Evolutionary conservation across 176 grass and related monocot species (phyloP), one percentile per base, ranked within the genome.

Genomic region (Luzula sylvatica): DNA sequence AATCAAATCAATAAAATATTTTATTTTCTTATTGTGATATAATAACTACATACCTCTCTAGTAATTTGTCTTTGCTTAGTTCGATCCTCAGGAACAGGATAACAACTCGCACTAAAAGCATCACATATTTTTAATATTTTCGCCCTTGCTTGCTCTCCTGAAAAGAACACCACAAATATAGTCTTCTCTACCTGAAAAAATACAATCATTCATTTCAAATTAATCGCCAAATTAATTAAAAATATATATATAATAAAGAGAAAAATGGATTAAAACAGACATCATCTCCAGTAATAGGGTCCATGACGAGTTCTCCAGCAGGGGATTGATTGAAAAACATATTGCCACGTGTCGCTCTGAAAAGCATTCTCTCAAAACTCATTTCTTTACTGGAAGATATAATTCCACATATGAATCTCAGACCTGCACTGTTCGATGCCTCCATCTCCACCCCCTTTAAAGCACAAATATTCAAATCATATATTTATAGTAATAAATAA

Each of bases 111-210:
- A 35, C 86, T 85, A 87, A 87, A 83, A 61, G 93, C 83, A 73
- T 68, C 48, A 52, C 93, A 98, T 60, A 98, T 98, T 73, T 77
- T 98, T 40, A 87, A 52, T 58, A 98, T 87, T 65, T 83, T 98
- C 53, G 56, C 65, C 70, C 64, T 98, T 47, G 93, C 82, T 62
- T 98, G 93, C 32, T 98, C 86, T 55, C 93, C 93, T 32, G 93
- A 98, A 83, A 98, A 92, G 74, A 80, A 98, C 63, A 98, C 69
- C 59, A 98, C 82, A 23, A 98, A 98, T 62, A 98, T 79, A 65
- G 75, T 92, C 79, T 98, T 92, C 71, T 92, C 86, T 52, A 92
- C 78, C 93, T 98, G 81, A 17, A 20, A 68, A 35, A 35, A 35
- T 15, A 38, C 28, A 27, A 46, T 12, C 8, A 76, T 42, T 27